phyloP scores from a whole-genome alignment of 2,329 filamentous ascomycete genomes.

The Capronia epimyces region DNA sequence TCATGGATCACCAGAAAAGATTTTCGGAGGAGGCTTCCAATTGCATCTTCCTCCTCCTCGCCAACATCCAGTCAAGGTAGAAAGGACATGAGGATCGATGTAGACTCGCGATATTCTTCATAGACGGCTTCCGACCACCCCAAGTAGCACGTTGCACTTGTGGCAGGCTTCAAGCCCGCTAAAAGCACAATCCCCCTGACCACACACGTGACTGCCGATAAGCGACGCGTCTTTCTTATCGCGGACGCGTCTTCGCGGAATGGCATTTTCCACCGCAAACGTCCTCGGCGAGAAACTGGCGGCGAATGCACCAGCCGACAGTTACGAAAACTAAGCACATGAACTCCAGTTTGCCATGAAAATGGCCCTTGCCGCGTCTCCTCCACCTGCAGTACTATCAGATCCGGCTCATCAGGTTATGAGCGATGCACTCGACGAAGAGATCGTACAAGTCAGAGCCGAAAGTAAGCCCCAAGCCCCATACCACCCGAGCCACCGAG shows the following conservation, averaged over 20 bases:
- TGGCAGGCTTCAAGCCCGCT: not conserved
- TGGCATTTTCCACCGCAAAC: slow-evolving; percentile 1
- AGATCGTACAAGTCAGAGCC: slow-evolving; percentile 39
- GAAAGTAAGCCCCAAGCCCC: slow-evolving; percentile 35
- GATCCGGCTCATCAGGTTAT: not conserved
- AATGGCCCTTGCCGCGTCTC: slow-evolving; percentile 18
- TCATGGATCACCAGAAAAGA: slow-evolving; percentile 5
- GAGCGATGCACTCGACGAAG: slow-evolving; percentile 34
- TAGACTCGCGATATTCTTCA: not conserved
- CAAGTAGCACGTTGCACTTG: not conserved
- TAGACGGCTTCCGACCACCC: too few species aligned
- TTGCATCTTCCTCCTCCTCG: slow-evolving; percentile 7
- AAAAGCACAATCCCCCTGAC: not conserved
- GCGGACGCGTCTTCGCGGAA: not conserved
- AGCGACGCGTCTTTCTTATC: slow-evolving; percentile 4
- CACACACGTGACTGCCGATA: slow-evolving; percentile 9
- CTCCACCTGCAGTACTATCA: not conserved
- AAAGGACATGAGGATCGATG: slow-evolving; percentile 1
- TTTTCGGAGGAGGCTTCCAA: slow-evolving; percentile 5
- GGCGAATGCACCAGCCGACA: slow-evolving; percentile 1
- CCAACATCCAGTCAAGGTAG: slow-evolving; percentile 2
- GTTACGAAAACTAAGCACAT: not conserved
- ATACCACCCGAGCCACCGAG: not conserved
- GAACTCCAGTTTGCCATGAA: not conserved
- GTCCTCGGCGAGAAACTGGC: too few species aligned